A percentile compares a stretch with the other conserved stretches of the same genome.
phyloP scores from a whole-genome alignment of 805 yeast genomes.

The Clavispora fructus region DNA sequence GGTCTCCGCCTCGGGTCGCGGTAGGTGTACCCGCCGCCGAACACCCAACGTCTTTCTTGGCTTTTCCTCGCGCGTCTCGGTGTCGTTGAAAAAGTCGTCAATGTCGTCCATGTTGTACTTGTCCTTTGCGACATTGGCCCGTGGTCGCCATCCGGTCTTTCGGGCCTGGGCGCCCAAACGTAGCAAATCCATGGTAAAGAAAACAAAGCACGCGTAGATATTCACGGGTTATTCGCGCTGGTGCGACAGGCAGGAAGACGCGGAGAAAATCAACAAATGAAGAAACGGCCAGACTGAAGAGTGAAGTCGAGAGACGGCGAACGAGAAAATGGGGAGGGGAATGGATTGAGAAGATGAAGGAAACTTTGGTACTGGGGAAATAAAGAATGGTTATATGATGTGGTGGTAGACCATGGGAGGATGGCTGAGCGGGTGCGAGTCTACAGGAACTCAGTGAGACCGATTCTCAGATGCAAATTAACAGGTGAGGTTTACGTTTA shows the following conservation, averaged over 20 bases:
- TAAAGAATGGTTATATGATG: too few relatives aligned
- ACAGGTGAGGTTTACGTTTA: too few relatives aligned
- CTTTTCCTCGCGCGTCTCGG: conserved; percentile 3
- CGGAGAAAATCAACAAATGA: background rate
- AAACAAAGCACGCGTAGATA: background rate
- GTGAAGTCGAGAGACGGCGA: background rate
- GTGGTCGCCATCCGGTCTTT: conserved; percentile 57
- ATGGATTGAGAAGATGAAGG: too few relatives aligned
- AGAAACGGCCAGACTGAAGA: too few relatives aligned
- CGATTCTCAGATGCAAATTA: too few relatives aligned
- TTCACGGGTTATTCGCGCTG: background rate
- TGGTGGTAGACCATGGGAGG: too few relatives aligned
- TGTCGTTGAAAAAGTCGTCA: conserved; percentile 60
- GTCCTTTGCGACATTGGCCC: conserved; percentile 45
- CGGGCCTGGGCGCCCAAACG: conserved; percentile 58
- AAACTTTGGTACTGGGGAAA: too few relatives aligned
- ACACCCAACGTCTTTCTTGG: background rate
- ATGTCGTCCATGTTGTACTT: conserved; percentile 62
- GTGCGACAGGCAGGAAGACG: background rate
- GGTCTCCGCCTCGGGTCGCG: background rate
- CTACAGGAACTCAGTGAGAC: too few relatives aligned
- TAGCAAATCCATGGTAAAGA: conserved; percentile 29
- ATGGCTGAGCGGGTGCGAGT: too few relatives aligned
- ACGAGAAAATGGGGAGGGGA: background rate
- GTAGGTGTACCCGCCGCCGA: background rate